Evolutionary conservation across 148 eudicot genomes (phyloP).

Genomic region (Rhododendron kiyosumense): DNA sequence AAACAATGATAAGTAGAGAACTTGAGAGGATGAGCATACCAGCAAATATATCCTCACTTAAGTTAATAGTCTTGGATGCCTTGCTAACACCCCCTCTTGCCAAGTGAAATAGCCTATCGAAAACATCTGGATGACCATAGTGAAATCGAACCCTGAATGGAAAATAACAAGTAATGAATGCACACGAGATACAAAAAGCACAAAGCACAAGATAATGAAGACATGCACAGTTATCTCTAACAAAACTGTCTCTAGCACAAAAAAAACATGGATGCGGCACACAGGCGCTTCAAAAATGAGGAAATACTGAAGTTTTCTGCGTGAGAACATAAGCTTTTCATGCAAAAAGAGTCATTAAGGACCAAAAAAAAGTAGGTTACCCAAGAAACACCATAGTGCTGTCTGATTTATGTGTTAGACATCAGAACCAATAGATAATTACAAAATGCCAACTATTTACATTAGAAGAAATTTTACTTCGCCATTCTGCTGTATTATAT

Average conservation of each 20-base stretch:
- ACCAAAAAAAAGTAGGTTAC: neutral
- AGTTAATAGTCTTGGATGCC: constrained; percentile 90
- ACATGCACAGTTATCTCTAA: neutral
- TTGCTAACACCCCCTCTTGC: constrained; percentile 98
- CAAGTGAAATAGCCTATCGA: constrained; percentile 93
- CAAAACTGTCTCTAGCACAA: neutral
- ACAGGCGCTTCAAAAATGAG: neutral
- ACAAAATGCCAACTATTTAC: neutral
- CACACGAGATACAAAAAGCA: neutral
- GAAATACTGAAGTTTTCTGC: neutral
- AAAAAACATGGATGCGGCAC: neutral
- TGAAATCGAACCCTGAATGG: constrained; percentile 89
- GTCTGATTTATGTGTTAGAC: neutral
- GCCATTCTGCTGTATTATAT: neutral
- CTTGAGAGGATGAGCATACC: constrained; percentile 39
- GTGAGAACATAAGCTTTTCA: neutral
- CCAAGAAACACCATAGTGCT: neutral
- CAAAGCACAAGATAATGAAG: neutral
- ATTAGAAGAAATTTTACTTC: neutral
- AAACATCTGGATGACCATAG: constrained; percentile 99
- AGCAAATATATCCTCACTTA: constrained; percentile 99
- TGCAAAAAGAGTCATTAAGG: neutral
- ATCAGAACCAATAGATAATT: neutral
- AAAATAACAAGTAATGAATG: neutral
- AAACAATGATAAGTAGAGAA: neutral